phyloP scores from a whole-genome alignment of 2,329 filamentous ascomycete species.

The Hypoxylon sp. region DNA sequence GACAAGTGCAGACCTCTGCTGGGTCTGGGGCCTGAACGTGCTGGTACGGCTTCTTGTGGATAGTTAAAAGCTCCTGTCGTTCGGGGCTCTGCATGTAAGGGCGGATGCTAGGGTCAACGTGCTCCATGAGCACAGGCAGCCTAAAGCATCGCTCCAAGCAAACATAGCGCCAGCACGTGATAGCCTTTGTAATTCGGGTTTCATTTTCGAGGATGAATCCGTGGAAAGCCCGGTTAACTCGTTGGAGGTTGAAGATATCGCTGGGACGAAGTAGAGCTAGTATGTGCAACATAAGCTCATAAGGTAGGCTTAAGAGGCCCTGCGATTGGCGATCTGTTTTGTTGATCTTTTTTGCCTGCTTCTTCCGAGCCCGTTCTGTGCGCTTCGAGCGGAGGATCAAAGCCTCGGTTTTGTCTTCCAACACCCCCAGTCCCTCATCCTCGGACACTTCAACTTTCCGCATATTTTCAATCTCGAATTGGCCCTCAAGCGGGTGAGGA shows the following conservation, averaged over 20 bases:
- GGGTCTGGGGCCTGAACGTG: slow-evolving; percentile 65
- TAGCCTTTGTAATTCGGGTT: slow-evolving; percentile 58
- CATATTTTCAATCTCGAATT: slow-evolving; percentile 19
- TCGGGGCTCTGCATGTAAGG: slow-evolving; percentile 53
- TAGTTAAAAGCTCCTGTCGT: slow-evolving; percentile 60
- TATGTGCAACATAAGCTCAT: slow-evolving; percentile 66
- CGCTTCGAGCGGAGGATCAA: slow-evolving; percentile 67
- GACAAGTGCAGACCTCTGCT: slow-evolving; percentile 67
- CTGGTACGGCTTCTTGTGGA: slow-evolving; percentile 67
- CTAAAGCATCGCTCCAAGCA: slow-evolving; percentile 67
- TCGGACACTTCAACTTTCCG: slow-evolving; percentile 42
- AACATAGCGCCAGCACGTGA: slow-evolving; percentile 64
- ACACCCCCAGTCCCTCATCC: slow-evolving; percentile 64
- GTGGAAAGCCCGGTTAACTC: slow-evolving; percentile 60
- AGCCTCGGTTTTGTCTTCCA: slow-evolving; percentile 60
- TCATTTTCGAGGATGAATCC: slow-evolving; percentile 63
- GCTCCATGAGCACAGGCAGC: slow-evolving; percentile 62
- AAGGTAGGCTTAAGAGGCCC: slow-evolving; percentile 64
- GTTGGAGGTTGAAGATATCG: slow-evolving; percentile 64
- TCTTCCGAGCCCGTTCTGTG: slow-evolving; percentile 63
- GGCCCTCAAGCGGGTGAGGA: background rate
- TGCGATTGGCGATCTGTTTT: slow-evolving; percentile 52
- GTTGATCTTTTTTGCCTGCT: slow-evolving; percentile 58
- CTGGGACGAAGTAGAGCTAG: slow-evolving; percentile 63
- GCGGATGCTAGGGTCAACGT: slow-evolving; percentile 50